phyloP scores from a whole-genome alignment of 345 rosid species.

The Moringa oleifera region DNA sequence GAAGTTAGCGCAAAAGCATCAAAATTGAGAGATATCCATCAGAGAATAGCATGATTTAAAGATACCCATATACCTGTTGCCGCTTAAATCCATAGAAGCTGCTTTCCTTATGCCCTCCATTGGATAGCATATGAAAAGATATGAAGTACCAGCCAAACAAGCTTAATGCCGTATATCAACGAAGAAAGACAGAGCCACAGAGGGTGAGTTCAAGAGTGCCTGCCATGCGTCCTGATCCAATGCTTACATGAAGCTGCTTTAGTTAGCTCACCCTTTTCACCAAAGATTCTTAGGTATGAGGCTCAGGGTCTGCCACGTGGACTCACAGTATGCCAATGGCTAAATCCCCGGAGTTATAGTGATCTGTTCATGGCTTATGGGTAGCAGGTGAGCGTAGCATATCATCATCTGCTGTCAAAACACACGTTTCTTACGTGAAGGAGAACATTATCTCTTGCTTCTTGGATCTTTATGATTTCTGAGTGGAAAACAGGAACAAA shows the following conservation, averaged over 20 bases:
- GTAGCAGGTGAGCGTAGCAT: too few species aligned
- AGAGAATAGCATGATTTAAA: conserved; percentile 8
- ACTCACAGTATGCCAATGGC: conserved; percentile 15
- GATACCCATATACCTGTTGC: conserved; percentile 29
- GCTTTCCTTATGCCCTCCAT: conserved; percentile 11
- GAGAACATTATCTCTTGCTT: too few species aligned
- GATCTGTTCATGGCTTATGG: not conserved
- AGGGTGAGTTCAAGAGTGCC: not conserved
- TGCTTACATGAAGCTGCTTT: conserved; percentile 10
- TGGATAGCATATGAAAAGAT: not conserved
- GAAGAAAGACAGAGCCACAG: conserved; percentile 4
- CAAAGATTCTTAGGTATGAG: conserved; percentile 36
- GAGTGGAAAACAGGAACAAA: too few species aligned
- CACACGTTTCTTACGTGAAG: too few species aligned
- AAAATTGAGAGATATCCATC: conserved; percentile 17
- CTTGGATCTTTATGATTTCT: too few species aligned
- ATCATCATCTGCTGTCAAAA: too few species aligned
- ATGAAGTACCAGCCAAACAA: not conserved
- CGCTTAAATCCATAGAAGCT: conserved; percentile 25
- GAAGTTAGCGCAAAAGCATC: conserved; percentile 1
- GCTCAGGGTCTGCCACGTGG: conserved; percentile 48
- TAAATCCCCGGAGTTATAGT: too few species aligned
- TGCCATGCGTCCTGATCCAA: conserved; percentile 11
- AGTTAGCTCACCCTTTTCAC: too few species aligned
- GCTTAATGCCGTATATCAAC: not conserved